These are phyloP conservation scores for Tulasnella sp. DNA, from an alignment of 768 basidiomycete species.

Conservation along the genomic window DNA sequence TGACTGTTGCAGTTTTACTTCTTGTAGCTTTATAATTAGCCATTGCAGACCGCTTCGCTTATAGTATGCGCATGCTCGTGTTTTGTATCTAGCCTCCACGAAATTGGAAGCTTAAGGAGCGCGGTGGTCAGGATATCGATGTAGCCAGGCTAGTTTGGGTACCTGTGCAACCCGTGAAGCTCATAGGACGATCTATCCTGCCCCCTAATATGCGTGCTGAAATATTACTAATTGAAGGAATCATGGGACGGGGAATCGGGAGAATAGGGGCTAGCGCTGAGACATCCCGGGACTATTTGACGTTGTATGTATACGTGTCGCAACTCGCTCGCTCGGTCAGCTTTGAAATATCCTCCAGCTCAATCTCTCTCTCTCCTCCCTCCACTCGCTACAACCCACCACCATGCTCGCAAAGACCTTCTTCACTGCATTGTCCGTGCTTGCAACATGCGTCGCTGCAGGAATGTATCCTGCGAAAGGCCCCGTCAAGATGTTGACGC, in stretches of 20 bases:
- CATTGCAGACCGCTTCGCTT: not conserved
- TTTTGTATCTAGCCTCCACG: not conserved
- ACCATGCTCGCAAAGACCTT: conserved; percentile 49
- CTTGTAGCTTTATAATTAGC: not conserved
- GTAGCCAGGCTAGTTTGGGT: not conserved
- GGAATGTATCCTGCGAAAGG: conserved; percentile 58
- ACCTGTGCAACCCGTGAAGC: not conserved
- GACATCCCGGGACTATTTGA: not conserved
- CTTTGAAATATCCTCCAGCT: conserved; percentile 10
- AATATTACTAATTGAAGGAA: not conserved
- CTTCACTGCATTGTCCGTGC: conserved; percentile 45
- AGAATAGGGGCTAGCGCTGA: conserved; percentile 14
- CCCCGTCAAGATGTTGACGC: conserved; percentile 72
- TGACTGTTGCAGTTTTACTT: not conserved
- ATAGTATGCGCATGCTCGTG: not conserved
- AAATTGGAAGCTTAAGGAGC: too few relatives aligned
- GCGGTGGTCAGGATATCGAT: not conserved
- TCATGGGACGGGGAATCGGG: not conserved
- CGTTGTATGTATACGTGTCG: conserved; percentile 24
- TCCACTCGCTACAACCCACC: conserved; percentile 25
- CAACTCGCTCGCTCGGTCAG: conserved; percentile 9
- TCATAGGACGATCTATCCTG: not conserved
- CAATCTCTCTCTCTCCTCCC: conserved; percentile 13
- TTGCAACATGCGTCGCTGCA: conserved; percentile 54
- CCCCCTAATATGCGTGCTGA: not conserved